These are phyloP conservation scores for Spathaspora girioi DNA, from an alignment of 805 yeast genomes.

Conservation along the genomic window DNA sequence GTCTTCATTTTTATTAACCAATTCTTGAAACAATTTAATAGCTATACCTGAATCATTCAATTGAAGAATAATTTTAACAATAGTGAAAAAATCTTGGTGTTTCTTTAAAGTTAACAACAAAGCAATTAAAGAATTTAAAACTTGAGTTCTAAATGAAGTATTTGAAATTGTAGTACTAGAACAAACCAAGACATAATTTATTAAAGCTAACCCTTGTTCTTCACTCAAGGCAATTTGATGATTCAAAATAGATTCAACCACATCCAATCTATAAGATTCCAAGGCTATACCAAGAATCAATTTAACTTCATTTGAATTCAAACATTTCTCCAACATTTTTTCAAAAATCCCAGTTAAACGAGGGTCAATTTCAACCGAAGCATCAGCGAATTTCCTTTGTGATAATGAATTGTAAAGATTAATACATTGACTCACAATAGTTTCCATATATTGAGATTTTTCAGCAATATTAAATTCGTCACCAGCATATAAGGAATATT, in stretches of 20 bases:
- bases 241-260: conserved; percentile 58
- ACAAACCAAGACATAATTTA: conserved; percentile 73
- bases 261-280: conserved; percentile 83
- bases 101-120: conserved; percentile 50
- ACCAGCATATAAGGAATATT: conserved; percentile 83
- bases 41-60: conserved; percentile 76
- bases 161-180: conserved; percentile 64
- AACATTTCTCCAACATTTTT: conserved; percentile 80
- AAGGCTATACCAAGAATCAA: conserved; percentile 88
- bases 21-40: conserved; percentile 58
- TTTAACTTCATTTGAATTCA: conserved; percentile 63
- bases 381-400: conserved; percentile 36
- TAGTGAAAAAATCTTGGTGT: conserved; percentile 75
- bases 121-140: conserved; percentile 59
- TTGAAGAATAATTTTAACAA: conserved; percentile 84
- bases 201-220: conserved; percentile 50
- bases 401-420: conserved; percentile 71
- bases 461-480: conserved; percentile 71
- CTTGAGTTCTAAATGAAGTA: conserved; percentile 61
- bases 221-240: conserved; percentile 39
- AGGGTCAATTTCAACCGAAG: conserved; percentile 44
- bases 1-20: conserved; percentile 47
- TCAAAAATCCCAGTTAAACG: conserved; percentile 73
- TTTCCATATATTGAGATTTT: conserved; percentile 82
- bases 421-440: conserved; percentile 90